phyloP scores from a whole-genome alignment of 1,284 basidiomycete genomes.

The Chalciporus piperatoides region DNA sequence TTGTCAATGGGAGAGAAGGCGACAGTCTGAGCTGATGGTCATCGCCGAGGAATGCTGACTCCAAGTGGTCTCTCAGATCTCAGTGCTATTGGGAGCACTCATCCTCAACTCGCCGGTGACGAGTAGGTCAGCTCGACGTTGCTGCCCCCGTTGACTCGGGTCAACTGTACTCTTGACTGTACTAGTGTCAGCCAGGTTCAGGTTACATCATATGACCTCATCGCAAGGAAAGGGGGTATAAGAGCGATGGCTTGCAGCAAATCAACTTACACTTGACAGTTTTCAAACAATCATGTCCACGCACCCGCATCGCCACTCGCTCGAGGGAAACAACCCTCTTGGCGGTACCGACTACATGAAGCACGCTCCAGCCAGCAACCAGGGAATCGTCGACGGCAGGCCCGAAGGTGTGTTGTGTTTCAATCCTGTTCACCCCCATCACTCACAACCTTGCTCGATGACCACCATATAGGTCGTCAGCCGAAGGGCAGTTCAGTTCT shows the following conservation, averaged over 20 bases:
- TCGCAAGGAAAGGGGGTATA: not conserved
- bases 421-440: not conserved
- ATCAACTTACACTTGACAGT: no score
- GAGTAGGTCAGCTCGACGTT: no score
- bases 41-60: no score
- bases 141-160: no score
- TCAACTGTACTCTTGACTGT: no score
- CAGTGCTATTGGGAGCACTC: no score
- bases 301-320: constrained; percentile 16
- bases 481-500: constrained; percentile 15
- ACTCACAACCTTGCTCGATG: not conserved
- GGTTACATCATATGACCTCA: constrained; percentile 18
- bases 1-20: no score
- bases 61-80: no score
- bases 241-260: not conserved
- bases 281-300: constrained; percentile 7
- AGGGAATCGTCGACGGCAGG: constrained; percentile 28
- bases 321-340: constrained; percentile 20
- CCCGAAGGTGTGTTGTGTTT: constrained; percentile 16
- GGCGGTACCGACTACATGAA: constrained; percentile 18
- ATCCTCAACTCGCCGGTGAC: no score
- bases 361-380: constrained; percentile 19
- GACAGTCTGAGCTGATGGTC: no score
- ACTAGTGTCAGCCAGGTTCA: not conserved
- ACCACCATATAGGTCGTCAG: constrained; percentile 16